Base-by-base conservation (phyloP, 768 basidiomycete genomes). In the Neoboletus subvelutipes region DNA sequence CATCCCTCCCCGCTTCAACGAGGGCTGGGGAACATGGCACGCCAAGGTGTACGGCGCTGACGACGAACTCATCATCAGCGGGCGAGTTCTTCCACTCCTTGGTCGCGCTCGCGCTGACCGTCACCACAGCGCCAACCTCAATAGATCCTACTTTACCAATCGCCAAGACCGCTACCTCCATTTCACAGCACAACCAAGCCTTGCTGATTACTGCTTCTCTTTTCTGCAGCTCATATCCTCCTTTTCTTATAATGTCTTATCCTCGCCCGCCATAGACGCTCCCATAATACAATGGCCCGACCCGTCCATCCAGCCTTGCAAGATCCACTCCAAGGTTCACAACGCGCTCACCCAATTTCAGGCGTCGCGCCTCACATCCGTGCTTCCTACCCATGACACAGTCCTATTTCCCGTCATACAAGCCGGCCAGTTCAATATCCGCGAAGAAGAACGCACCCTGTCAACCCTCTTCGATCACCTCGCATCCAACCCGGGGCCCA, bases 11-110 rank as follows among this genome's bases (percentile, higher is more conserved):
- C 80, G 97, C 52, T 97, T 93, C 74, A 96, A 99, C 64, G 97
- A 99, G 75, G 97, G 95, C 2, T 98, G 94, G 91, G 96, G 95
- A 0, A 93, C 95, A 2, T 98, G 95, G 95, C 97, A 98, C 70
- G 88, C 92, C 4, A 99, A 99, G 73, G 82, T 94, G 54, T 99
- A 99, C 67, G 94, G 93, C 20, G 87, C 83, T 0, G 97, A 99
- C 69, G 87, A 98, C 67, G 86, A 95, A 52, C 81, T 99, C 42
- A 85, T 99, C 71, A 85, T 99, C 58, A 92, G 86, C 64, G 97
- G 97, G 96, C 96, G 61, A 73, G 84, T 71, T 55, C 49, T 8
- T 0, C 18, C 31, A 1, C 1, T 50, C 15, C 36, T 11, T n/a
- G 13, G 7, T 31, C n/a, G 24, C 52, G 39, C 17, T 46, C 34